These are phyloP conservation scores for Candida dubliniensis DNA, from an alignment of 1,139 yeast species.

Conservation along the genomic window DNA sequence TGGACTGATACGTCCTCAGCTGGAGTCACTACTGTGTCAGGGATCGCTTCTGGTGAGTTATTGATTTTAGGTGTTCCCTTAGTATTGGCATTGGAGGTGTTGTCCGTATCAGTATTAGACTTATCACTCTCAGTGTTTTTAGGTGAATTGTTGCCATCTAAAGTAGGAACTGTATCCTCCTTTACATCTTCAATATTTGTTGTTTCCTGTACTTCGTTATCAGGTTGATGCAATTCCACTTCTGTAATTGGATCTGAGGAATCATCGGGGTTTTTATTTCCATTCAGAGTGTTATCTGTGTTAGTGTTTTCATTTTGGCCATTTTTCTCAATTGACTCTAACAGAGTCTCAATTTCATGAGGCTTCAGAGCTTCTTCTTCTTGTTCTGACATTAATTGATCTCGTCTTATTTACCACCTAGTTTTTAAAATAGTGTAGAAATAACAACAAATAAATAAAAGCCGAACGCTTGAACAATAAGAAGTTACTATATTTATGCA, in stretches of 20 bases:
- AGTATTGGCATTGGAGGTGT: neutral
- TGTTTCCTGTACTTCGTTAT: neutral
- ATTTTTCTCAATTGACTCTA: neutral
- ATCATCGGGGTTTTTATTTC: neutral
- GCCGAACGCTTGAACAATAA: too few species aligned
- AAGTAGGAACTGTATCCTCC: too few species aligned
- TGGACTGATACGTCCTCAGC: constrained; percentile 8
- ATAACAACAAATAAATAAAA: too few species aligned
- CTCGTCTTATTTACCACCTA: too few species aligned
- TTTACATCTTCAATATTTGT: too few species aligned
- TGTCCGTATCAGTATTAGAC: too few species aligned
- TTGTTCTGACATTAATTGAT: constrained; percentile 5
- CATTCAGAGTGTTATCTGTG: neutral
- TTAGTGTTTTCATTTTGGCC: too few species aligned
- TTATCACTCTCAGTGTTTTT: too few species aligned
- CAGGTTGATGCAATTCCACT: neutral
- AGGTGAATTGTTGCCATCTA: too few species aligned
- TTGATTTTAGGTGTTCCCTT: neutral
- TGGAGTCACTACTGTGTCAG: constrained; percentile 4
- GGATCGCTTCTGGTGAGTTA: constrained; percentile 1
- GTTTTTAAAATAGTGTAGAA: too few species aligned
- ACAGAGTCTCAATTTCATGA: neutral
- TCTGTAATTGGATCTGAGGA: too few species aligned
- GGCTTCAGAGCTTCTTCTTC: constrained; percentile 2
- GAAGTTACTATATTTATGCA: too few species aligned